Conservation (phyloP, 2,329 filamentous ascomycete species). For the Bertia moriformis region DNA sequence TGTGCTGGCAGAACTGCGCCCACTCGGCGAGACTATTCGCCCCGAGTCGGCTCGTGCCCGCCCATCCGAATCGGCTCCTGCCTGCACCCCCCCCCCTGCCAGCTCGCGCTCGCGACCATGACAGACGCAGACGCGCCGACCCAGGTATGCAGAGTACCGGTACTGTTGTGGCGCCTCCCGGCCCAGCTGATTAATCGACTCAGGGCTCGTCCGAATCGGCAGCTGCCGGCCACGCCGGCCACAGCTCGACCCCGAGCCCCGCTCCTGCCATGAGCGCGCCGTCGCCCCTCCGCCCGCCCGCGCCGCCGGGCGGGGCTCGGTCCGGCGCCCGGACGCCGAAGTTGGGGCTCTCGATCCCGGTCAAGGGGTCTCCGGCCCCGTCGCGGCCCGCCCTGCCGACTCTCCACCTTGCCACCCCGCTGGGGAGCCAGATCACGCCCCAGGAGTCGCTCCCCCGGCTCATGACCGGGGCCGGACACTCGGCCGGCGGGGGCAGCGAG, state of each 20-base stretch:
- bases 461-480: slow-evolving; percentile 31
- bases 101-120: too few species aligned
- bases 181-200: too few species aligned
- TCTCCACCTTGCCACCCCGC: slow-evolving; percentile 73
- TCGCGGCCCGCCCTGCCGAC: slow-evolving; percentile 58
- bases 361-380: slow-evolving; percentile 18
- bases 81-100: too few species aligned
- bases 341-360: slow-evolving; percentile 76
- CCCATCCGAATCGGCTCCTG: too few species aligned
- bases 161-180: too few species aligned
- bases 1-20: too few species aligned
- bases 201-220: slow-evolving; percentile 3
- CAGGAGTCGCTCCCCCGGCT: slow-evolving; percentile 46
- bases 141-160: too few species aligned
- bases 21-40: too few species aligned
- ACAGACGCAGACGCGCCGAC: too few species aligned
- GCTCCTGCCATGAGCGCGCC: slow-evolving; percentile 57
- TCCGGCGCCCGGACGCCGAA: slow-evolving; percentile 54
- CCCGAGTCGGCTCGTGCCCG: too few species aligned
- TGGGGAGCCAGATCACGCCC: slow-evolving; percentile 63
- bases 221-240: slow-evolving; percentile 3
- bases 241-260: slow-evolving; percentile 12
- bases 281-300: slow-evolving; percentile 67
- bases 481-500: too few species aligned
- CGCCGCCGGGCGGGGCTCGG: slow-evolving; percentile 61